Percentiles rank a stretch among this genome's conserved stretches.
Evolutionary conservation across 225 moss, liverwort and hornwort genomes (phyloP).

Genomic region (Ulota crispa): DNA sequence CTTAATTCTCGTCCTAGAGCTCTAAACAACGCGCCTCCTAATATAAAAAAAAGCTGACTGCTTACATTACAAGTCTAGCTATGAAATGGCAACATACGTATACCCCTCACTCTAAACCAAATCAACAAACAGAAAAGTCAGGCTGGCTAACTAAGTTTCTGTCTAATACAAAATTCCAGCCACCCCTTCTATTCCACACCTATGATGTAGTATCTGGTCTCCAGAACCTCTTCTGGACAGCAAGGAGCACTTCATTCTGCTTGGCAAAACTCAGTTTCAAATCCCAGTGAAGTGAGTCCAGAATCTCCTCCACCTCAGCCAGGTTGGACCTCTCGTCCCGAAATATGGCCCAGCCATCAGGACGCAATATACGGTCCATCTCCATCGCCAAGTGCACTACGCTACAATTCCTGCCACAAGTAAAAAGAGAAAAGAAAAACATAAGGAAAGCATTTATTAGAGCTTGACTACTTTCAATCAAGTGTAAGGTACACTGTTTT

Average conservation of each 20-base stretch:
- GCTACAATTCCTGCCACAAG: slow-evolving; percentile 45
- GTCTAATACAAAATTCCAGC: slow-evolving; percentile 5
- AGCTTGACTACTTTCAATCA: background rate
- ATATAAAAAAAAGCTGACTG: background rate
- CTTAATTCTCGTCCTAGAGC: background rate
- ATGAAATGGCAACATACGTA: slow-evolving; percentile 17
- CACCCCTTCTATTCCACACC: background rate
- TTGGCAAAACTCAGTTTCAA: slow-evolving; percentile 33
- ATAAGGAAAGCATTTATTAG: no score
- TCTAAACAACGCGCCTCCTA: slow-evolving; percentile 24
- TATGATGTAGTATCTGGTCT: slow-evolving; percentile 23
- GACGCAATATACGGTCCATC: slow-evolving; percentile 81
- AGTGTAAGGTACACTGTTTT: background rate
- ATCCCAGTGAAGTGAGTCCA: slow-evolving; percentile 38
- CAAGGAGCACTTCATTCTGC: slow-evolving; percentile 37
- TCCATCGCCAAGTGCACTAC: slow-evolving; percentile 63
- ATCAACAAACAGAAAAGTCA: slow-evolving; percentile 5
- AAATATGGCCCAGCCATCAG: slow-evolving; percentile 77
- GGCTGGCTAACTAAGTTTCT: background rate
- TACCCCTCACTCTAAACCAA: slow-evolving; percentile 14
- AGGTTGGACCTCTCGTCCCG: slow-evolving; percentile 52
- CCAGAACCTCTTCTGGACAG: slow-evolving; percentile 38
- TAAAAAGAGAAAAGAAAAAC: background rate
- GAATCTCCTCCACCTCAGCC: slow-evolving; percentile 31
- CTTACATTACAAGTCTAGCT: slow-evolving; percentile 21